Evolutionary conservation across 164 flowering plant species (phyloP).

Genomic region (Annona cherimola): DNA sequence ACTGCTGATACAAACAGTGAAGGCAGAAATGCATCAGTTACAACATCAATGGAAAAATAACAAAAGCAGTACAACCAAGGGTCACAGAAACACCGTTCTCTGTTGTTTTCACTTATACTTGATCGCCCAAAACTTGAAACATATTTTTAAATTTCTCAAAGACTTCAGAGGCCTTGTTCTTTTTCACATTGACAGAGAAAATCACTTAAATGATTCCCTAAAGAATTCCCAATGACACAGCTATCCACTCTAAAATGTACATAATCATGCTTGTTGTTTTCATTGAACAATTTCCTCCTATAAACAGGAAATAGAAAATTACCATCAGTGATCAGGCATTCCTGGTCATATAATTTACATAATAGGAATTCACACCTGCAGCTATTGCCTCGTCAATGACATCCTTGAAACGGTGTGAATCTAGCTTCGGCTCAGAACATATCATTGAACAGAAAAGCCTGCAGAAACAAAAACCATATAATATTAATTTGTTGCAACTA

Average conservation of each 20-base stretch:
- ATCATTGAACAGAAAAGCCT: constrained; percentile 97
- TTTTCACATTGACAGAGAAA: too few relatives aligned
- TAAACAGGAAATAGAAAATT: not conserved
- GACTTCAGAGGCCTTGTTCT: too few relatives aligned
- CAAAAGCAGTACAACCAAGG: too few relatives aligned
- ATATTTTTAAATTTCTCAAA: too few relatives aligned
- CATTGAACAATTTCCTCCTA: not conserved
- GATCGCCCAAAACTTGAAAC: too few relatives aligned
- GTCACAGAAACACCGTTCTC: too few relatives aligned
- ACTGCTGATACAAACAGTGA: not conserved
- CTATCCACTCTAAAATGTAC: too few relatives aligned
- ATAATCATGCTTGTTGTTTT: too few relatives aligned
- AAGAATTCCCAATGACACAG: too few relatives aligned
- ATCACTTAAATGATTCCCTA: too few relatives aligned
- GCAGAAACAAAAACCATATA: constrained; percentile 8
- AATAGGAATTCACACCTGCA: constrained; percentile 42
- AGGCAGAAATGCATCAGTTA: not conserved
- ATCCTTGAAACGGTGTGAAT: constrained; percentile 95
- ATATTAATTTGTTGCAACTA: not conserved
- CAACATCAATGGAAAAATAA: too few relatives aligned
- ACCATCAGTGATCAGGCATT: not conserved
- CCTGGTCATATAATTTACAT: not conserved
- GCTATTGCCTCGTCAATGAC: constrained; percentile 81
- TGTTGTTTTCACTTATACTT: too few relatives aligned
- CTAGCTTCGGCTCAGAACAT: constrained; percentile 88